phyloP scores from a whole-genome alignment of 306 rosid genomes.

The Ochetophila trinervis region DNA sequence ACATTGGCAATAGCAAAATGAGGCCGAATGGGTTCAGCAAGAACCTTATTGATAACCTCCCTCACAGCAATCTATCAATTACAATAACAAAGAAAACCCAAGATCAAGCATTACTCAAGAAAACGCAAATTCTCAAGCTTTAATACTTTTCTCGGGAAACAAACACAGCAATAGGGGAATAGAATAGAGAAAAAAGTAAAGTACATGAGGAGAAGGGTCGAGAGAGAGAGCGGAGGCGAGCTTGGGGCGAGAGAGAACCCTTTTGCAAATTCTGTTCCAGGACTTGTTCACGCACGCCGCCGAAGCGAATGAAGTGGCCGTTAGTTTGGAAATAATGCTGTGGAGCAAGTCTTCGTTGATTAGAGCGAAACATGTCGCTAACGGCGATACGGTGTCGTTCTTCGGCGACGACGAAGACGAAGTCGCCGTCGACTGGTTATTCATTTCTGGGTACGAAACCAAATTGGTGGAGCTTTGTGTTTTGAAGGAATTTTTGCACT shows the following conservation, averaged over 20 bases:
- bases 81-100: not conserved
- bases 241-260: slow-evolving; percentile 59
- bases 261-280: slow-evolving; percentile 49
- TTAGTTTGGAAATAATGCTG: slow-evolving; percentile 39
- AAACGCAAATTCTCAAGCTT: not conserved
- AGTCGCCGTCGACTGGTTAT: not conserved
- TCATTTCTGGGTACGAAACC: not conserved
- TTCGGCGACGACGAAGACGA: not conserved
- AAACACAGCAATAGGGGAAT: not conserved
- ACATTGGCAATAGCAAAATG: slow-evolving; percentile 54
- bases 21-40: slow-evolving; percentile 72
- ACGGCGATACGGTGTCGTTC: slow-evolving; percentile 2
- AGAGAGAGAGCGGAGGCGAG: slow-evolving; percentile 69
- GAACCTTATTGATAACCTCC: slow-evolving; percentile 56
- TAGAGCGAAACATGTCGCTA: slow-evolving; percentile 3
- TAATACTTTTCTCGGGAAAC: not conserved
- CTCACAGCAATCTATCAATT: slow-evolving; percentile 53
- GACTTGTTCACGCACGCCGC: slow-evolving; percentile 58
- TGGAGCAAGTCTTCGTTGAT: slow-evolving; percentile 34
- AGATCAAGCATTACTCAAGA: not conserved
- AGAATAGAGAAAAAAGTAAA: not conserved
- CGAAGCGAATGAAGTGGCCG: slow-evolving; percentile 51
- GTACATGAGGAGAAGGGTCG: slow-evolving; percentile 46
- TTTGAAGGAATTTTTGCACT: no score
- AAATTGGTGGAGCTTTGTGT: not conserved